Percentiles rank a stretch among this genome's conserved stretches.
Evolutionary conservation across 352 stramenopile species (phyloP).

Genomic region (Pythium aquatile): DNA sequence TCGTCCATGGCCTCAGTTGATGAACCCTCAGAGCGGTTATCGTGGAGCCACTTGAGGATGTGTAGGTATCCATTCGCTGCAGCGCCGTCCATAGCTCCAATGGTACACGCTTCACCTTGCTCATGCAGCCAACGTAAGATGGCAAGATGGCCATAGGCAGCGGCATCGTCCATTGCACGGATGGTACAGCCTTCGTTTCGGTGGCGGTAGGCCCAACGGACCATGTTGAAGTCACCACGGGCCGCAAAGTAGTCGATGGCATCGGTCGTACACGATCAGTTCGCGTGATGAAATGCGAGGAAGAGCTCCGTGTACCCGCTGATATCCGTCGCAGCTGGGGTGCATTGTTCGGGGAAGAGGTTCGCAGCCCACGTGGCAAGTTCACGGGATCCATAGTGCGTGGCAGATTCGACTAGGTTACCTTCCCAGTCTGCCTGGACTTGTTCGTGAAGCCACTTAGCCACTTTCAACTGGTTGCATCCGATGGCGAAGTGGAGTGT

Average conservation of each 20-base stretch:
- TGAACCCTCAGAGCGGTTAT: no score
- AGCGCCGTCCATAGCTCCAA: no score
- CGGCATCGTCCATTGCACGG: conserved; percentile 1
- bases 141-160: background rate
- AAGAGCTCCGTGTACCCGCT: background rate
- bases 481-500: background rate
- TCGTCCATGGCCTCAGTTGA: no score
- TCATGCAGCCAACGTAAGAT: background rate
- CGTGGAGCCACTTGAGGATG: no score
- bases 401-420: background rate
- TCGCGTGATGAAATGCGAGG: background rate
- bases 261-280: background rate
- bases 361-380: background rate
- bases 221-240: background rate
- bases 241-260: conserved; percentile 4
- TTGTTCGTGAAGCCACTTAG: background rate
- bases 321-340: background rate
- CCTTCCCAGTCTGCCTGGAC: background rate
- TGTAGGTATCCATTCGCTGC: no score
- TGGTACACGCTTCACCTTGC: no score
- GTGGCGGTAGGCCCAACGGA: background rate
- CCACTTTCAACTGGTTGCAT: background rate
- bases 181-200: background rate
- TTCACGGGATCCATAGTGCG: background rate
- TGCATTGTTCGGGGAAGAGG: background rate